Evolutionary conservation across 2,329 filamentous ascomycete genomes (phyloP).

Genomic region (Ophiosphaerella narmari): DNA sequence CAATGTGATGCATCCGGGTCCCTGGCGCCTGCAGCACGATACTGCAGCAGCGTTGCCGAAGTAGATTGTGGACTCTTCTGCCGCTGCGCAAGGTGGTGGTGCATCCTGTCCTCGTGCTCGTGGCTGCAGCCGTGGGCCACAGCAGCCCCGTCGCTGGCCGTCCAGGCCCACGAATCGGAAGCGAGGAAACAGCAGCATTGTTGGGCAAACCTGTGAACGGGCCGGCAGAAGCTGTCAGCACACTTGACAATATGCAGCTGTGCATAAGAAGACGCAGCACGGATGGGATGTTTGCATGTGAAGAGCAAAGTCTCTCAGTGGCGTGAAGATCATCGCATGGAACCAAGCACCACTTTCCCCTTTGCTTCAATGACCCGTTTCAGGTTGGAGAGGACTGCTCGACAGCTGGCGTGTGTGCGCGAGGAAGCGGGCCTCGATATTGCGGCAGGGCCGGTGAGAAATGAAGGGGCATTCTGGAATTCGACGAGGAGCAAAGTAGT

Average conservation of each 20-base stretch:
- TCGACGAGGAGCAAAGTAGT: neutral
- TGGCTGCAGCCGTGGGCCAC: constrained; percentile 20
- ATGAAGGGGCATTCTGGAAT: constrained; percentile 4
- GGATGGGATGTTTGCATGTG: constrained; percentile 7
- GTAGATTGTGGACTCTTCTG: constrained; percentile 32
- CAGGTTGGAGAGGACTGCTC: constrained; percentile 8
- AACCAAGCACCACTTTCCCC: constrained; percentile 9
- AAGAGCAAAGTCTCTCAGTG: constrained; percentile 4
- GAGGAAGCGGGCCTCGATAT: constrained; percentile 1
- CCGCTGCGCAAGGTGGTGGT: constrained; percentile 29
- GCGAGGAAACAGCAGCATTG: constrained; percentile 6
- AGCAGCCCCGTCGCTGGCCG: constrained; percentile 23
- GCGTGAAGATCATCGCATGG: constrained; percentile 18
- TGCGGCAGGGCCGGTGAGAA: neutral
- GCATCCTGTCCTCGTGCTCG: constrained; percentile 24
- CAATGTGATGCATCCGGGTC: constrained; percentile 27
- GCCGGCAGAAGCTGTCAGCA: constrained; percentile 23
- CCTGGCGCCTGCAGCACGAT: constrained; percentile 17
- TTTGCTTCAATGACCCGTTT: constrained; percentile 16
- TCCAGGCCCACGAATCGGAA: constrained; percentile 26
- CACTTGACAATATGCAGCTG: constrained; percentile 12
- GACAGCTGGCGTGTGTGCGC: constrained; percentile 8
- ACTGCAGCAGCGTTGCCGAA: constrained; percentile 8
- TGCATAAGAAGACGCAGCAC: neutral
- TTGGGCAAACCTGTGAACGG: constrained; percentile 26